Evolutionary conservation across 768 basidiomycete genomes (phyloP), one percentile per base, ranked within the genome.

Genomic region (Boletus vermiculosoides): DNA sequence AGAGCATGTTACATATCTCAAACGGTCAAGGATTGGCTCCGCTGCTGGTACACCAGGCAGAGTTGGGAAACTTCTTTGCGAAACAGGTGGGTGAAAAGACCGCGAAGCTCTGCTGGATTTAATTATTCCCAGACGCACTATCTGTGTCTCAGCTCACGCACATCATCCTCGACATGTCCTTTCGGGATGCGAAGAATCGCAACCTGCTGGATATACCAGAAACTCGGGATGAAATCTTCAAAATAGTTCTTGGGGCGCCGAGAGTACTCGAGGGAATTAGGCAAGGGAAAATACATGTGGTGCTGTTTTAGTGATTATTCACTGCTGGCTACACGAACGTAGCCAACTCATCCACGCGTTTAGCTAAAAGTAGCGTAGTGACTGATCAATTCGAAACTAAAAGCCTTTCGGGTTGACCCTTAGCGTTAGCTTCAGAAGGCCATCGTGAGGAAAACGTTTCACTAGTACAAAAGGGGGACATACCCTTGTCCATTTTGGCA

Each of bases 401-500:
- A 96, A 98, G 69, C 95, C 95, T 71, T 84, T 87, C 4, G 94
- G 95, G 71, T 97, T 97, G 40, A 85, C 85, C 66, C 95, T 78
- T 5, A 90, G 79, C 33, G 95, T 94, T 58, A 94, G 71, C 95
- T 94, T 66, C 23, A 56, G 47, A 54, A 30, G 30, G 44, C 31
- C 57, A 60, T 20, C 60, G 45, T 59, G 44, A 63, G 46, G 44
- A 40, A 30, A 16, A 45, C 34, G 4, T 50, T 51, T 41, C 20
- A 20, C 28, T 47, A 45, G 13, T 11, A 34, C 33, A 54, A 44
- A 36, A 22, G 23, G 25, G 5, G 33, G 28, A 76, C 88, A 57
- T 62, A 95, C 94, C 73, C 92, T 81, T 49, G 95, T 97, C 85
- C 88, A 98, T 69, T 97, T 96, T n/a, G 95, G 95, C 28, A 96